These are phyloP conservation scores for Debaryomyces tyrocola DNA, from an alignment of 805 yeast genomes.

Conservation along the genomic window DNA sequence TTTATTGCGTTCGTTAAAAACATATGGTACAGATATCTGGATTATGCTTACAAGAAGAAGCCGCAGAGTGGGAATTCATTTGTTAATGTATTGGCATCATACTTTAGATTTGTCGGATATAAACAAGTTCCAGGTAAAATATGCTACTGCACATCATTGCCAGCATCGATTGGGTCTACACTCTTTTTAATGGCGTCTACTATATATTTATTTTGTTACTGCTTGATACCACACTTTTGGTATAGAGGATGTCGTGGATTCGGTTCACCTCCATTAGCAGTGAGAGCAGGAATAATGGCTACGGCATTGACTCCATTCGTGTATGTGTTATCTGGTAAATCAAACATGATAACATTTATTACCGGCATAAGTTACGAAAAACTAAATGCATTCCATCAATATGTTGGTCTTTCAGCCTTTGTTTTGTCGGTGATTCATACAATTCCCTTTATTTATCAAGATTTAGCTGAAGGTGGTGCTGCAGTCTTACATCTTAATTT, in stretches of 20 bases:
- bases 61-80: constrained; percentile 14
- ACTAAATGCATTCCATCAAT: constrained; percentile 52
- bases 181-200: constrained; percentile 35
- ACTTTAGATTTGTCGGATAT: constrained; percentile 37
- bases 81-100: constrained; percentile 28
- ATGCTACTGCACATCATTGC: constrained; percentile 28
- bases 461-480: constrained; percentile 49
- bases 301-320: constrained; percentile 52
- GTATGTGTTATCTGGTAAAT: constrained; percentile 51
- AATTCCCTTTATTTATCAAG: constrained; percentile 49
- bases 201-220: constrained; percentile 34
- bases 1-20: constrained; percentile 34
- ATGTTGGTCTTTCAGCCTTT: constrained; percentile 42
- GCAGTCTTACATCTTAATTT: constrained; percentile 15
- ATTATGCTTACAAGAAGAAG: constrained; percentile 16
- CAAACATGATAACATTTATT: constrained; percentile 46
- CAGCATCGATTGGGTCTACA: constrained; percentile 37
- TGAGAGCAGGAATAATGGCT: constrained; percentile 52
- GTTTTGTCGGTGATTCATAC: constrained; percentile 50
- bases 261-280: constrained; percentile 60
- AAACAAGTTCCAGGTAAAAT: constrained; percentile 26
- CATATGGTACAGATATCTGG: constrained; percentile 25
- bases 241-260: constrained; percentile 53
- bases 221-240: constrained; percentile 50
- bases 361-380: constrained; percentile 60